Evolutionary conservation across 306 rosid genomes (phyloP), one percentile per base, ranked within the genome.

Genomic region (Acacia crassicarpa): DNA sequence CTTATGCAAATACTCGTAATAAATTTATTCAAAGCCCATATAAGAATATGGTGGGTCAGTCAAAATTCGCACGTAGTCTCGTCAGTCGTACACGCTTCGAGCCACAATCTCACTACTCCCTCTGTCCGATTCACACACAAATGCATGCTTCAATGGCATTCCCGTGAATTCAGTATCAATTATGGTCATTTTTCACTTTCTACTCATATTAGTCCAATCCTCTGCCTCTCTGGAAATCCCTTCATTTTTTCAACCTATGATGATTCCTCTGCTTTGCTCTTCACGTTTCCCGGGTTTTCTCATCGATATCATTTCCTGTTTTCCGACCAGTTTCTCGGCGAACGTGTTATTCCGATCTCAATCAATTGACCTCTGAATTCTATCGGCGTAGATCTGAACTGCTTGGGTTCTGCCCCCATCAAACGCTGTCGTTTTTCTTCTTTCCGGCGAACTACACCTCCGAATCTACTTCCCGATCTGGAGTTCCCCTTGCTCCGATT

Each of bases 401-500:
- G 19, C 16, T 33, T 32, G 12, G 44, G 19, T 38, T 67, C 8
- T 22, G 72, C 72, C 15, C 46, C 25, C 48, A 68, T 11, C 74
- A 70, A 70, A 43, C 54, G 20, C 32, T 0, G 35, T 69, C 74
- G 33, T 41, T 44, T 38, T 22, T 44, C 9, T 41, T 12, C 17
- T 20, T 40, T 69, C 19, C 53, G 9, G 33, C 32, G 53, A 41
- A 20, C 53, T 68, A 8, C 25, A 2, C 32, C 4, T 68, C 51
- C 73, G 9, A 4, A 19, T 68, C 73, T 40, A 35, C 45, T 67
- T 33, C 13, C 22, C 46, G 46, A 67, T 35, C 72, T 67, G 23
- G 25, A 67, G 45, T 17, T 6, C 48, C 8, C 23, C 46, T 72
- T 66, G 1, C 76, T 58, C 59, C 30, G 80, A 78, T 65, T 87